Evolutionary conservation across 2,329 filamentous ascomycete species (phyloP).

Genomic region (Arthroderma sp.): DNA sequence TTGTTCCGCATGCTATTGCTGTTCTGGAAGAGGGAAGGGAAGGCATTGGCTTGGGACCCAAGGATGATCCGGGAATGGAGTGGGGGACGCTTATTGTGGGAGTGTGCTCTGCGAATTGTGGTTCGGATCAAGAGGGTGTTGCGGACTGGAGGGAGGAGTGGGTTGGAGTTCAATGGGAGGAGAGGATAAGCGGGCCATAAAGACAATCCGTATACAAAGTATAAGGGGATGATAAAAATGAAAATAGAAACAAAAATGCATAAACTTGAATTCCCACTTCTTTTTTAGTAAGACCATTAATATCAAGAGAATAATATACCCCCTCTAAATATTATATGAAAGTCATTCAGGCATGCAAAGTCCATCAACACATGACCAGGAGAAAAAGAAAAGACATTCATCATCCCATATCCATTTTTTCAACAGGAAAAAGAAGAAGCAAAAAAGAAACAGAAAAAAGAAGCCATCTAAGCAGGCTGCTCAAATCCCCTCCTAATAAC

Average conservation of each 20-base stretch:
- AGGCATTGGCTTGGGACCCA: slow-evolving; percentile 44
- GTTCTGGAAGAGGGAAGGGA: slow-evolving; percentile 66
- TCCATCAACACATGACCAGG: neutral
- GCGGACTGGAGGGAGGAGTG: slow-evolving; percentile 85
- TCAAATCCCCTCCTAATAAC: slow-evolving; percentile 78
- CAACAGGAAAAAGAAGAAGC: slow-evolving; percentile 5
- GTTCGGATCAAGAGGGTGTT: slow-evolving; percentile 46
- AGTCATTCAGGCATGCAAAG: neutral
- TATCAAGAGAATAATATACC: too few species aligned
- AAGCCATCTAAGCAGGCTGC: slow-evolving; percentile 47
- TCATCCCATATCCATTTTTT: slow-evolving; percentile 1
- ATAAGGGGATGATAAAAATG: neutral
- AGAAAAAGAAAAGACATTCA: slow-evolving; percentile 2
- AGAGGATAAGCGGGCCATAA: slow-evolving; percentile 27
- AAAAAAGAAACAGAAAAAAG: slow-evolving; percentile 6
- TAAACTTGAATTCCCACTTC: too few species aligned
- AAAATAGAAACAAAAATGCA: neutral
- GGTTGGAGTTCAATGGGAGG: slow-evolving; percentile 98
- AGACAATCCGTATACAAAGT: neutral
- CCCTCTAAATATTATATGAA: slow-evolving; percentile 4
- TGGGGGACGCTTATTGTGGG: slow-evolving; percentile 89
- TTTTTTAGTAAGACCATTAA: too few species aligned
- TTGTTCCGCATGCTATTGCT: slow-evolving; percentile 79
- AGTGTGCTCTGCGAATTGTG: slow-evolving; percentile 72
- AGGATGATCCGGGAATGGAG: slow-evolving; percentile 70